These are phyloP conservation scores for Candida ascalaphidarum DNA, from an alignment of 805 yeast genomes.

Conservation along the genomic window DNA sequence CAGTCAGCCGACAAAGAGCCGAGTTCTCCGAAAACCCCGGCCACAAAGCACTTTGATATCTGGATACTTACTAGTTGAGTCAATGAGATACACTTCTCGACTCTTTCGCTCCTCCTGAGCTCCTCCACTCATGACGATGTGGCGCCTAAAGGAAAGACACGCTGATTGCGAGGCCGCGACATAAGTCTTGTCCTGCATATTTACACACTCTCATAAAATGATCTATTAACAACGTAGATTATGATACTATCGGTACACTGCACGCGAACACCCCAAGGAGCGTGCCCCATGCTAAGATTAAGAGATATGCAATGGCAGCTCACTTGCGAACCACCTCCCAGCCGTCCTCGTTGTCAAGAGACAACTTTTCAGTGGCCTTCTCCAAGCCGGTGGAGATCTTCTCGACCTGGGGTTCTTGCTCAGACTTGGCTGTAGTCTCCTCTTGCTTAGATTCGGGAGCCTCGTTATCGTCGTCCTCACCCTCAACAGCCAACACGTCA, in stretches of 20 bases:
- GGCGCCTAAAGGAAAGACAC: too few species aligned
- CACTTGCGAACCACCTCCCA: constrained; percentile 40
- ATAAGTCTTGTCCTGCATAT: too few species aligned
- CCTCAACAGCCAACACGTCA: constrained; percentile 41
- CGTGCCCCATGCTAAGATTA: background rate
- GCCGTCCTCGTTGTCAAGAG: constrained; percentile 26
- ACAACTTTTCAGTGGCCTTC: constrained; percentile 30
- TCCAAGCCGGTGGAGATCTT: constrained; percentile 22
- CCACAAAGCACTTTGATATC: too few species aligned
- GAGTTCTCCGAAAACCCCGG: too few species aligned
- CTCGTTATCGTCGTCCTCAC: constrained; percentile 30
- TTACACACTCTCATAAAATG: constrained; percentile 2
- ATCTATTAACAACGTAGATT: background rate
- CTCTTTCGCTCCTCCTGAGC: too few species aligned
- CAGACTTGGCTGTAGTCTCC: constrained; percentile 2
- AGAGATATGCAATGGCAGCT: background rate
- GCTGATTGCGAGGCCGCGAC: too few species aligned
- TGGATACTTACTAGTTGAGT: constrained; percentile 10
- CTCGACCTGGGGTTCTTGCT: constrained; percentile 7
- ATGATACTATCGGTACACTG: background rate
- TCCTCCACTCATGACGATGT: too few species aligned
- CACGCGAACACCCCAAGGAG: background rate
- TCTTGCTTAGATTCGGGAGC: constrained; percentile 2
- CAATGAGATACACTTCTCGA: constrained; percentile 15
- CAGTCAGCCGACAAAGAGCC: background rate